Base-by-base conservation (phyloP, 345 rosid genomes). In the Brassica juncea region DNA sequence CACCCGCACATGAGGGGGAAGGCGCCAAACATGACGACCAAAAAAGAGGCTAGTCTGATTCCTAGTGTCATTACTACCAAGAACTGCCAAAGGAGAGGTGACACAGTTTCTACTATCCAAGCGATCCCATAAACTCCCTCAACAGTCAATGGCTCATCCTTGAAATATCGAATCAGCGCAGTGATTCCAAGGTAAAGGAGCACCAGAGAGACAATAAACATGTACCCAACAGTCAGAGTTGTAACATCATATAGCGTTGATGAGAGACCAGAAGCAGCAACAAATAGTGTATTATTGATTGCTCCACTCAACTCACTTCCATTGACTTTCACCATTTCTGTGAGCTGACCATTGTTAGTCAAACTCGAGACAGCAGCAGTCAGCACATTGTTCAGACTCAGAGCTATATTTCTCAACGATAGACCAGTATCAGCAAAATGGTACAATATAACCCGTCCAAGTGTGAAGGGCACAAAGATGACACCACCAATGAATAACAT, bases 1-100 rank as follows among this genome's bases (percentile, higher is more conserved):
- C 99, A 95, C 37, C 99, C 99, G 82, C 99, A 95, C 97, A 95
- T 93, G 84, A 93, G 85, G n/a, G 99, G 99, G 68, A 95, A 93
- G 72, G 93, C 99, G 80, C 98, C 99, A 77, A 95, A 97, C 82
- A 91, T 97, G 76, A 95, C 89, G 71, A 93, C 98, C 66, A 95
- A 77, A 79, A 95, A 97, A 83, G 93, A 95, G 66, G 98, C 99
- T 64, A 95, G 97, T 85, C 93, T 95, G 63, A 95, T 4, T 88
- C 99, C 93, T 95, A 47, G 97, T 95, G 88, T 93, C 97, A 91
- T 91, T 65, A 98, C 99, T 8, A 94, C 92, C 86, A 90, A 72
- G 84, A 42, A 8, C 49, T 42, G 49, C 14, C 49, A 0, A 42
- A 42, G 14, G 49, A 42, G 49, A 8, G 49, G 49, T 35, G 9